phyloP scores from a whole-genome alignment of 805 yeast species.

The Osmozyma mogii region DNA sequence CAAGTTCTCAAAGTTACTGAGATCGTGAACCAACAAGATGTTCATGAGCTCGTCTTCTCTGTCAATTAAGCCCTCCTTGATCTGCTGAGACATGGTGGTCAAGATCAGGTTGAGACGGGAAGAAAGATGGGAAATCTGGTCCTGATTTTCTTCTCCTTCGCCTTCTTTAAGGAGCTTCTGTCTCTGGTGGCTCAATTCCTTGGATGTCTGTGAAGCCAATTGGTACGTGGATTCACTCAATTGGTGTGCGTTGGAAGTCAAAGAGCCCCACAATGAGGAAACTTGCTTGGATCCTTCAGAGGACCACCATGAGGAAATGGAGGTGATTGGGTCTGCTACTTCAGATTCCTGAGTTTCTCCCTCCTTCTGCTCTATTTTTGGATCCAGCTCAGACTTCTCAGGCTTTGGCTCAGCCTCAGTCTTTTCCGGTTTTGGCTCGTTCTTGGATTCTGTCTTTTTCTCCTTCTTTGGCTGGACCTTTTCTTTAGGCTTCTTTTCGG shows the following conservation, averaged over 20 bases:
- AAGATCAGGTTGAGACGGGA: conserved; percentile 25
- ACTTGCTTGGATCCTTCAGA: conserved; percentile 61
- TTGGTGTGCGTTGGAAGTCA: conserved; percentile 43
- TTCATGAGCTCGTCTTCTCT: conserved; percentile 42
- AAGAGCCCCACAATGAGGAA: conserved; percentile 60
- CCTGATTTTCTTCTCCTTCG: conserved; percentile 15
- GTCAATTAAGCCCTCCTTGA: conserved; percentile 46
- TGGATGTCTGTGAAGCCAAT: conserved; percentile 38
- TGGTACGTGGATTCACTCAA: conserved; percentile 45
- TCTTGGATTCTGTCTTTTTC: conserved; percentile 3
- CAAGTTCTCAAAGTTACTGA: conserved; percentile 43
- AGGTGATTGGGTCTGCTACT: conserved; percentile 49
- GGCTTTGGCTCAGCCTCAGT: not conserved
- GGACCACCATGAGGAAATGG: conserved; percentile 71
- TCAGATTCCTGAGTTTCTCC: not conserved
- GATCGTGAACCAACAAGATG: conserved; percentile 52
- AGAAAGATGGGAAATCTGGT: conserved; percentile 22
- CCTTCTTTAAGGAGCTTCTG: conserved; percentile 25
- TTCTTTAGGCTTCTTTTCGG: conserved; percentile 9
- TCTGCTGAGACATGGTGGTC: conserved; percentile 32
- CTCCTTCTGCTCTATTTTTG: not conserved
- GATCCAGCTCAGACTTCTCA: not conserved
- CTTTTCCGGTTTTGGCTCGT: conserved; percentile 5
- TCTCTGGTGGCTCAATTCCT: conserved; percentile 32
- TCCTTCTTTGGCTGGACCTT: conserved; percentile 2